These are phyloP conservation scores for Elaphomyces granulatus DNA, from an alignment of 495 filamentous ascomycete genomes.

Conservation along the genomic window DNA sequence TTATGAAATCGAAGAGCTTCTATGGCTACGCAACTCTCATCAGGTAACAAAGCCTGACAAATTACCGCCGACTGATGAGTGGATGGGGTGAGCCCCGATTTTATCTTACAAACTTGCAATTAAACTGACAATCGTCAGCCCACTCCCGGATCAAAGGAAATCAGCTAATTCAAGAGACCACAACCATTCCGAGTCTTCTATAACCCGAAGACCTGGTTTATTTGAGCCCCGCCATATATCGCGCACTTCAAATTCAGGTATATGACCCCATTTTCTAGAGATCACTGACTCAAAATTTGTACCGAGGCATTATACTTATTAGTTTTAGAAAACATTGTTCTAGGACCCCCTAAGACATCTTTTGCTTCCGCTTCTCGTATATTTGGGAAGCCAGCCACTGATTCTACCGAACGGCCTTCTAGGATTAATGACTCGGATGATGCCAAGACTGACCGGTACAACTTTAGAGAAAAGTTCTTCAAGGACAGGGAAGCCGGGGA, in stretches of 20 bases:
- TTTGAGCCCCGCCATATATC: constrained; percentile 49
- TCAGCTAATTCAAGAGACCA: constrained; percentile 30
- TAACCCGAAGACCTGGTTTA: constrained; percentile 41
- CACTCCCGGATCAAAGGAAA: constrained; percentile 36
- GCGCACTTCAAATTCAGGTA: constrained; percentile 46
- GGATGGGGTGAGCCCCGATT: constrained; percentile 73
- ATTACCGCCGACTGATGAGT: constrained; percentile 85
- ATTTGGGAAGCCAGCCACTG: constrained; percentile 38
- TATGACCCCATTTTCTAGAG: too few relatives aligned
- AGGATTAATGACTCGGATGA: constrained; percentile 36
- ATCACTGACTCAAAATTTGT: too few relatives aligned
- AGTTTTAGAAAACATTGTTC: constrained; percentile 69
- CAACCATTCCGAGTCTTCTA: constrained; percentile 22
- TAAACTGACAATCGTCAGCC: constrained; percentile 25
- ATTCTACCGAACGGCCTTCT: constrained; percentile 29
- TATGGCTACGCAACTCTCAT: constrained; percentile 65
- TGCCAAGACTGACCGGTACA: constrained; percentile 43
- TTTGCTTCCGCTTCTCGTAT: constrained; percentile 71
- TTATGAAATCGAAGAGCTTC: constrained; percentile 70
- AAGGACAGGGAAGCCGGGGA: constrained; percentile 35
- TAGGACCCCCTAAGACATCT: constrained; percentile 73
- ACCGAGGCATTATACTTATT: constrained; percentile 2
- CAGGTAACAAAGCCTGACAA: constrained; percentile 66
- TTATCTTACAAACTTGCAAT: constrained; percentile 7
- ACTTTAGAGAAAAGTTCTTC: constrained; percentile 40